These are phyloP conservation scores for Fomitopsis betulina DNA, from an alignment of 1,284 basidiomycete genomes.

Conservation along the genomic window DNA sequence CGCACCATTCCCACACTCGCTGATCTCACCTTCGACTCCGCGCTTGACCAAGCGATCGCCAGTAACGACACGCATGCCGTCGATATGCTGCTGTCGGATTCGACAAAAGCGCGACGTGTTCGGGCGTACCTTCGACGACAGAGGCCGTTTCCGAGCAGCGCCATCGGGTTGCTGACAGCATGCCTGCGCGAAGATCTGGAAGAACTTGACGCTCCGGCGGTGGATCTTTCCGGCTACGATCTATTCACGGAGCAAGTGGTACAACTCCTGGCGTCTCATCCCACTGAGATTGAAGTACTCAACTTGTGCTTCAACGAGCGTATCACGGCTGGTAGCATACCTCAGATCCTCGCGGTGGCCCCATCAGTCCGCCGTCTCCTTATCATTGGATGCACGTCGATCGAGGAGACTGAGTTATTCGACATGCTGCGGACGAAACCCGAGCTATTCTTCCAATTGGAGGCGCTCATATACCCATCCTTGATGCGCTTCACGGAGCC, in stretches of 20 bases:
- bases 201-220: slow-evolving; percentile 8
- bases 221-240: slow-evolving; percentile 22
- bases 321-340: slow-evolving; percentile 18
- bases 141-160: slow-evolving; percentile 22
- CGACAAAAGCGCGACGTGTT: slow-evolving; percentile 20
- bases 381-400: slow-evolving; percentile 21
- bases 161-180: slow-evolving; percentile 16
- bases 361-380: slow-evolving; percentile 22
- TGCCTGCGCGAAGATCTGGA: slow-evolving; percentile 10
- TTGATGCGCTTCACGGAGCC: slow-evolving; percentile 9
- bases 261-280: slow-evolving; percentile 11
- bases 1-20: slow-evolving; percentile 20
- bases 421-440: slow-evolving; percentile 18
- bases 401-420: slow-evolving; percentile 20
- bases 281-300: slow-evolving; percentile 16
- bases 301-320: slow-evolving; percentile 22
- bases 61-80: slow-evolving; percentile 18
- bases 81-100: slow-evolving; percentile 23
- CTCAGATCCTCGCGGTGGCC: slow-evolving; percentile 11
- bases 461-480: slow-evolving; percentile 25
- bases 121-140: slow-evolving; percentile 13
- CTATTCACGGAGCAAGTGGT: slow-evolving; percentile 19
- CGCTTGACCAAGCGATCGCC: slow-evolving; percentile 22
- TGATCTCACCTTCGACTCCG: slow-evolving; percentile 23
- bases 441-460: slow-evolving; percentile 21